A percentile compares a stretch with the other conserved stretches of the same genome.
Evolutionary conservation across 164 flowering plant genomes (phyloP).

Genomic region (Litsea cubeba): DNA sequence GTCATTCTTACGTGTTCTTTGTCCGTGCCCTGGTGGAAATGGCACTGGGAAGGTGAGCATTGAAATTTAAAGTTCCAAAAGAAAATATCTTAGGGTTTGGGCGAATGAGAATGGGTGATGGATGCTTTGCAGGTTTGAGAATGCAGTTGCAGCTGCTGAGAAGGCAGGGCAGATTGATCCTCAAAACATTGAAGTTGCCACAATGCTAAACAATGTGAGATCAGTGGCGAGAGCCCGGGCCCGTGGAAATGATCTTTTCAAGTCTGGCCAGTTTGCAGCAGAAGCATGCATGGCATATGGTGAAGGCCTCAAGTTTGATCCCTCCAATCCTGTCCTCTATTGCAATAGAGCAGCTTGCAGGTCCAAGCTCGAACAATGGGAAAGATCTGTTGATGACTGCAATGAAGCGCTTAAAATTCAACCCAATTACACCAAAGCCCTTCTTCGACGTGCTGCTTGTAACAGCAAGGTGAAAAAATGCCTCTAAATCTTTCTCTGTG

Average conservation of each 20-base stretch:
- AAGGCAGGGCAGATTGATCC: slow-evolving; percentile 72
- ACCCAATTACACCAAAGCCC: slow-evolving; percentile 78
- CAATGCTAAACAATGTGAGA: slow-evolving; percentile 50
- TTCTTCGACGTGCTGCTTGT: slow-evolving; percentile 78
- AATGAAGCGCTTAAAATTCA: slow-evolving; percentile 67
- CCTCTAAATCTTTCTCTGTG: background rate
- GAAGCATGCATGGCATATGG: slow-evolving; percentile 80
- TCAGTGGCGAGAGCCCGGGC: slow-evolving; percentile 63
- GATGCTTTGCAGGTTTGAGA: slow-evolving; percentile 82
- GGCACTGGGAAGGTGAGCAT: slow-evolving; percentile 77
- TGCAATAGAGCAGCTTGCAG: slow-evolving; percentile 95
- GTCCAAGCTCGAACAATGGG: slow-evolving; percentile 77
- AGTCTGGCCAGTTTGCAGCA: slow-evolving; percentile 69
- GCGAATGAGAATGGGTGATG: slow-evolving; percentile 41
- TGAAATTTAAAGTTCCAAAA: slow-evolving; percentile 19
- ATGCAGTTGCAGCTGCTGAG: slow-evolving; percentile 63
- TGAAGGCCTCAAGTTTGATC: slow-evolving; percentile 74
- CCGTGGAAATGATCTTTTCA: slow-evolving; percentile 87
- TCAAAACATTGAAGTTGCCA: slow-evolving; percentile 45
- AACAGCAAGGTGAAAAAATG: slow-evolving; percentile 53
- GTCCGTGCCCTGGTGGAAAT: slow-evolving; percentile 59
- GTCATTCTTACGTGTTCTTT: slow-evolving; percentile 46
- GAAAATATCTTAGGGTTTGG: slow-evolving; percentile 15
- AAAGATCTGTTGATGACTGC: slow-evolving; percentile 71
- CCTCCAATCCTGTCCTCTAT: slow-evolving; percentile 68